phyloP scores from a whole-genome alignment of 805 yeast genomes.

The Diddensiella transvaalensis region DNA sequence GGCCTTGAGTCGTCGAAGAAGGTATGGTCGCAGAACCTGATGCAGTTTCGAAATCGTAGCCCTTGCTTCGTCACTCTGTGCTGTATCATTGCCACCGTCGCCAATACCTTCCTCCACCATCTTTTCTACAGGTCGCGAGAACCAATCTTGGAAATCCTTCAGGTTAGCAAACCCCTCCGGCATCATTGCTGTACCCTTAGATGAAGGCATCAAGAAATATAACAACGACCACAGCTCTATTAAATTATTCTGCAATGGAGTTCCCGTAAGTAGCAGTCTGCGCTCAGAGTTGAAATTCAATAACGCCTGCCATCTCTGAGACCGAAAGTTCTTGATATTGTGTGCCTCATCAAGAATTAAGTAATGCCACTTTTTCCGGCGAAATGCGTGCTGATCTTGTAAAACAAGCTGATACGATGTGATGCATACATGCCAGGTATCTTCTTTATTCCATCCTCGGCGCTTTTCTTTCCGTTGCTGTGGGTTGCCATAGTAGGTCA shows the following conservation, averaged over 20 bases:
- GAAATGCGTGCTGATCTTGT: constrained; percentile 91
- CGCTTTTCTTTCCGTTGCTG: constrained; percentile 94
- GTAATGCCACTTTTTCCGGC: constrained; percentile 90
- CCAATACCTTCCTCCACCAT: constrained; percentile 69
- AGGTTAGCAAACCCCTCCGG: constrained; percentile 95
- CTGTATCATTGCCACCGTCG: constrained; percentile 46
- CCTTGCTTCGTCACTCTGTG: constrained; percentile 60
- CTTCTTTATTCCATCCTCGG: constrained; percentile 96
- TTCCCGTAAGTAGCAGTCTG: constrained; percentile 86
- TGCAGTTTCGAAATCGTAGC: constrained; percentile 85
- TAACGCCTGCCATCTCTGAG: constrained; percentile 95
- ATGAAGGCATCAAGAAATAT: constrained; percentile 93
- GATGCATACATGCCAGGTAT: constrained; percentile 93
- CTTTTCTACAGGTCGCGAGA: constrained; percentile 94
- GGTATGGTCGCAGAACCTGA: constrained; percentile 88
- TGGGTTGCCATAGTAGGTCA: constrained; percentile 95
- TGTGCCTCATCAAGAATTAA: constrained; percentile 97
- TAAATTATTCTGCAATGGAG: constrained; percentile 92
- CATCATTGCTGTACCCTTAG: constrained; percentile 55
- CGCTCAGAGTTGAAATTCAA: constrained; percentile 90
- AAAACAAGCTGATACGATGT: constrained; percentile 97
- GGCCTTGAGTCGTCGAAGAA: constrained; percentile 84
- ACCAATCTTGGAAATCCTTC: constrained; percentile 97
- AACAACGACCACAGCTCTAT: constrained; percentile 95
- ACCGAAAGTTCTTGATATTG: constrained; percentile 91